phyloP scores from a whole-genome alignment of 306 rosid genomes.

The Cyamopsis tetragonoloba region DNA sequence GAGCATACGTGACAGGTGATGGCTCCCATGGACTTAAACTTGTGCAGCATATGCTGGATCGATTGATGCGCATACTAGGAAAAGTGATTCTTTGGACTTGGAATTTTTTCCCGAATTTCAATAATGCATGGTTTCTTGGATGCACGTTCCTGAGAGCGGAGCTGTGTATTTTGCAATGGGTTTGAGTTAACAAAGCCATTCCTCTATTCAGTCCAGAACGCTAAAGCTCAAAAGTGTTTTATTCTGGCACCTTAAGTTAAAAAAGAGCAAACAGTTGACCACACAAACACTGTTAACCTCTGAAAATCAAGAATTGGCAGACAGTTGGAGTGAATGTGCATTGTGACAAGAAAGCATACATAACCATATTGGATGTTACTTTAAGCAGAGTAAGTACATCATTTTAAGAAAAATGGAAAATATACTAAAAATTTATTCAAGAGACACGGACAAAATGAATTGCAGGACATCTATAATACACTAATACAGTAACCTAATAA shows the following conservation, averaged over 20 bases:
- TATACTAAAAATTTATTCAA: neutral
- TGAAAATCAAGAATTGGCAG: neutral
- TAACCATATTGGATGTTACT: neutral
- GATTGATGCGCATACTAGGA: conserved; percentile 30
- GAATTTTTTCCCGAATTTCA: conserved; percentile 36
- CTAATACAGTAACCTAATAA: neutral
- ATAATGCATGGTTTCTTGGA: conserved; percentile 29
- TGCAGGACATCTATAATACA: conserved; percentile 3
- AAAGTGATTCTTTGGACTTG: conserved; percentile 26
- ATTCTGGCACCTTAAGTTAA: conserved; percentile 24
- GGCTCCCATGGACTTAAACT: conserved; percentile 69
- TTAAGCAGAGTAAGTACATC: conserved; percentile 1
- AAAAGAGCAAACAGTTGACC: conserved; percentile 6
- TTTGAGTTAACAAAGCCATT: conserved; percentile 47
- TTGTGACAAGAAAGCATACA: neutral
- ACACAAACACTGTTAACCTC: neutral
- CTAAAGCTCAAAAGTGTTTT: neutral
- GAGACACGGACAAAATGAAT: neutral
- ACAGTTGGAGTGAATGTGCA: neutral
- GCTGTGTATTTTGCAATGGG: conserved; percentile 20
- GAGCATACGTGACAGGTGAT: conserved; percentile 51
- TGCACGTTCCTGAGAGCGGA: conserved; percentile 20
- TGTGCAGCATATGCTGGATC: conserved; percentile 48
- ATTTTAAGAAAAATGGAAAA: neutral
- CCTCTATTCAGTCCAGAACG: conserved; percentile 27